These are phyloP conservation scores for Solanum hybrid DNA, from an alignment of 305 asterid genomes.

Conservation along the genomic window DNA sequence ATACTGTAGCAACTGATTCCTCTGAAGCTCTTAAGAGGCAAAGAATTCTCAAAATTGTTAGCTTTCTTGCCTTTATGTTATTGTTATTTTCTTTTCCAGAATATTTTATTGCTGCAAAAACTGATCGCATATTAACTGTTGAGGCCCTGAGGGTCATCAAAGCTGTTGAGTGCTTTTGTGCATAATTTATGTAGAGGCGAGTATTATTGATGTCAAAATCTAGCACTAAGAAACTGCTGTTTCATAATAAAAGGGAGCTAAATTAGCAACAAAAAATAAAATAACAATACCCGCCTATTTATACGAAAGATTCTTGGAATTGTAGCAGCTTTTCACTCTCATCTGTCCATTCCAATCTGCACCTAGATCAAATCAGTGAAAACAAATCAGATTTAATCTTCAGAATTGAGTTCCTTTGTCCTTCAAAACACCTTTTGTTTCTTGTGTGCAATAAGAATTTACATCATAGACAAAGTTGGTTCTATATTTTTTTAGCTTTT, in stretches of 20 bases:
- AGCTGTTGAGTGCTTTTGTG: neutral
- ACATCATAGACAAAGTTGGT: neutral
- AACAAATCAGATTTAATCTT: neutral
- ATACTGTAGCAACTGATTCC: conserved; percentile 16
- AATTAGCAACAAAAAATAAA: neutral
- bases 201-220: neutral
- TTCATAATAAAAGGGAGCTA: neutral
- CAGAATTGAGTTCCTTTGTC: neutral
- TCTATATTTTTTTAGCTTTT: neutral
- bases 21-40: conserved; percentile 16
- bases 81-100: neutral
- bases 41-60: conserved; percentile 28
- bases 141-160: neutral
- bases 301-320: neutral
- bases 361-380: neutral
- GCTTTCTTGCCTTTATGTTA: conserved; percentile 12
- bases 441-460: neutral
- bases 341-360: neutral
- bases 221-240: neutral
- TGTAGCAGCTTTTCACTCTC: neutral
- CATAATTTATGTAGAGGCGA: neutral
- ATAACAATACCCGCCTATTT: neutral
- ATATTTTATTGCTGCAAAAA: neutral
- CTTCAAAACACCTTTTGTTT: neutral
- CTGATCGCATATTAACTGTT: neutral